Base-by-base conservation (phyloP, 2,329 filamentous ascomycete genomes). In the Incumbomyces lentus region DNA sequence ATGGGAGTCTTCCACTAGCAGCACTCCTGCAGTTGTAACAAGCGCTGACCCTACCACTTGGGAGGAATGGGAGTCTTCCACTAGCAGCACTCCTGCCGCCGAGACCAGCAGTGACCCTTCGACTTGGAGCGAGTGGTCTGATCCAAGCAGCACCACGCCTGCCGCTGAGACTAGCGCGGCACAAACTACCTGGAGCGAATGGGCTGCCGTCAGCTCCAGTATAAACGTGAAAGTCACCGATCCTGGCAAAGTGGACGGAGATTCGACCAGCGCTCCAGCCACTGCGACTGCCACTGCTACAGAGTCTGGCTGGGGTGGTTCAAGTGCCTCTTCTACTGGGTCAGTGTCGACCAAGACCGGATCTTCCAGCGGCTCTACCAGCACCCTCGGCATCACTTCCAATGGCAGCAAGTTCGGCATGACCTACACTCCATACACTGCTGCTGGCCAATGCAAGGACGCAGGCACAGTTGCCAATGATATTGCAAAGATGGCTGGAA, bases 341-440 rank as follows among this genome's bases (percentile, higher is more conserved):
- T n/a, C 29, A 5, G 6, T 19, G 10, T 36, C 26, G 17, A 12
- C 40, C 7, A 17, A 14, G 10, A 44, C 42, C 8, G 34, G 31
- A 42, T 46, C 46, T 4, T 46, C 49, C 32, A 34, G 42, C 51
- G 46, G 50, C 7, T 14, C 49, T 43, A 32, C 43, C 49, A 47
- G 38, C 52, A 48, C 48, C 35, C 44, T 44, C 18, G 43, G 40
- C 12, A 55, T 61, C 47, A 50, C 55, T 45, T 50, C 59, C 64
- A 62, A 60, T 43, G 59, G 60, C 42, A 59, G 62, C 53, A 75
- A 81, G 62, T 86, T 78, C 73, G 84, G 77, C 64, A 83, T 90
- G 62, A 85, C 84, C 60, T 92, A 88, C 75, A 86, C 84, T 35
- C 84, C 84, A 42, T 92, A 85, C 71, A 71, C 70, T 55, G 59